These are phyloP conservation scores for Candida tallmaniae DNA, from an alignment of 805 yeast genomes.

Conservation along the genomic window DNA sequence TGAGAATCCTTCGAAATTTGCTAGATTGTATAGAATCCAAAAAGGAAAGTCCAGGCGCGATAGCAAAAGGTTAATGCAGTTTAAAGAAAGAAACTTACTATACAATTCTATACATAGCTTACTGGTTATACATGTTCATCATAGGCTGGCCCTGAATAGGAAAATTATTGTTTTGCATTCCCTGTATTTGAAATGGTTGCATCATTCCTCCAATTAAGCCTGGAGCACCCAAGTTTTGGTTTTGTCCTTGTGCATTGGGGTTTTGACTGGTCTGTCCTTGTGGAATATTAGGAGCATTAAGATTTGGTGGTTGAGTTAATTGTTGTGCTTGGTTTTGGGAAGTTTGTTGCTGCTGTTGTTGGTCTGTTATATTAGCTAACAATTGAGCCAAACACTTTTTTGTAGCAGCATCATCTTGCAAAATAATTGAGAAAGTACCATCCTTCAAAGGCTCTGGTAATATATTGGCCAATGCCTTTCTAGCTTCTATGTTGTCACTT, in stretches of 20 bases:
- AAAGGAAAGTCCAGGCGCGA: too few species aligned
- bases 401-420: constrained; percentile 85
- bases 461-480: constrained; percentile 76
- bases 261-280: background rate
- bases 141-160: constrained; percentile 5
- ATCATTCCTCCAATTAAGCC: constrained; percentile 5
- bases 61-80: too few species aligned
- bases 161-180: constrained; percentile 3
- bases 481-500: constrained; percentile 85
- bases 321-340: background rate
- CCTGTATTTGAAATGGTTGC: constrained; percentile 2
- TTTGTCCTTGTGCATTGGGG: background rate
- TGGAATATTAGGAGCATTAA: background rate
- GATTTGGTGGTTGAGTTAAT: constrained; percentile 3
- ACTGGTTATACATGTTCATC: constrained; percentile 6
- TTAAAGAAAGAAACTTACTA: too few species aligned
- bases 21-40: too few species aligned
- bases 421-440: constrained; percentile 72
- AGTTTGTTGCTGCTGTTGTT: background rate
- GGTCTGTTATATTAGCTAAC: constrained; percentile 52
- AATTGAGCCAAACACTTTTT: constrained; percentile 83
- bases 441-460: constrained; percentile 86
- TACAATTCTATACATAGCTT: too few species aligned
- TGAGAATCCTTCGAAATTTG: too few species aligned
- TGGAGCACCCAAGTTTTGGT: constrained; percentile 2